Percentiles rank a stretch among this genome's conserved stretches.
Evolutionary conservation across 306 rosid species (phyloP).

Genomic region (Begonia peltatifolia): DNA sequence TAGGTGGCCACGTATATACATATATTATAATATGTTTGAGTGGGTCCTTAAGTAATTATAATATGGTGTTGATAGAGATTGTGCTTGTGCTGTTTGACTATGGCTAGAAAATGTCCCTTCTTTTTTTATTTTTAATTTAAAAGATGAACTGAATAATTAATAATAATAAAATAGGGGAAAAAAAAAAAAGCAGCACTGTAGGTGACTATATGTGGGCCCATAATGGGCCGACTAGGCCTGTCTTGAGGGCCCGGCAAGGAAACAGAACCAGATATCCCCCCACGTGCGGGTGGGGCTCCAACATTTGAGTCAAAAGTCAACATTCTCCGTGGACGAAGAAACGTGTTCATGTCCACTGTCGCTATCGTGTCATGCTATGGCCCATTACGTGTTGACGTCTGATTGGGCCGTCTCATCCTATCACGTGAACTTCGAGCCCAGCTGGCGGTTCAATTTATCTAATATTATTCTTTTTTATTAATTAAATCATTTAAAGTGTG

Average conservation of each 20-base stretch:
- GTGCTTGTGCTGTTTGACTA: no score
- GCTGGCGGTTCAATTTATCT: not conserved
- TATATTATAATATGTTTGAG: no score
- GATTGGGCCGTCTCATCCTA: conserved; percentile 1
- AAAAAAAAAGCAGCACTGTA: no score
- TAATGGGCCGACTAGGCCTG: not conserved
- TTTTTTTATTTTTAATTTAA: no score
- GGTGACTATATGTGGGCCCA: not conserved
- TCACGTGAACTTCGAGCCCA: conserved; percentile 3
- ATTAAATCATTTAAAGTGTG: not conserved
- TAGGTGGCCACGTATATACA: no score
- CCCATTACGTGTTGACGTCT: not conserved
- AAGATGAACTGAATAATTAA: no score
- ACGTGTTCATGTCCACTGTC: conserved; percentile 1
- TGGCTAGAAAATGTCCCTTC: no score
- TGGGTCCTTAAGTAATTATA: no score
- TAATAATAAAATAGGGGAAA: no score
- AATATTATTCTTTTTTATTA: not conserved
- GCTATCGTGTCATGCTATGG: no score
- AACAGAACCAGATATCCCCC: conserved; percentile 1
- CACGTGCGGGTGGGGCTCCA: conserved; percentile 4
- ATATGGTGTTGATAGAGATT: no score
- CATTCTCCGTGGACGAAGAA: conserved; percentile 1
- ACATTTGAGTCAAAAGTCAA: not conserved
- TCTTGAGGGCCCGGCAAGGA: conserved; percentile 4